These are phyloP conservation scores for Phialophora chinensis DNA, from an alignment of 2,329 filamentous ascomycete species.

Conservation along the genomic window DNA sequence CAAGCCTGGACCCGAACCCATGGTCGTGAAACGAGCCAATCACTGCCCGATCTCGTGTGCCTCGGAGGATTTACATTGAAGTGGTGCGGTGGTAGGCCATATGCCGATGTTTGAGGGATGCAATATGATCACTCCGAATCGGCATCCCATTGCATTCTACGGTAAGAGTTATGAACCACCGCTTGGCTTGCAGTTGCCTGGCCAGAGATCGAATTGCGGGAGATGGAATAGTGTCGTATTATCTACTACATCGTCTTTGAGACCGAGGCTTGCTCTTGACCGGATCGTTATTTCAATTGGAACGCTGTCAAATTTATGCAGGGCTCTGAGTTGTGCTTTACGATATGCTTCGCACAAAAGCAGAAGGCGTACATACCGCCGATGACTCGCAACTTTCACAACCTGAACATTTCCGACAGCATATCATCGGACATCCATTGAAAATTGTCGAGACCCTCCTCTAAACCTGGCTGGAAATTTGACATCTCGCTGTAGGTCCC, in stretches of 20 bases:
- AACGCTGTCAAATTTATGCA: not conserved
- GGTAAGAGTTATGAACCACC: too few species aligned
- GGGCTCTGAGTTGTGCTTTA: not conserved
- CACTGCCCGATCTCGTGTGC: not conserved
- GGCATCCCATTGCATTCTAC: not conserved
- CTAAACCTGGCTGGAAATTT: not conserved
- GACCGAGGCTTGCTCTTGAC: not conserved
- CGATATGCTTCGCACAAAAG: not conserved
- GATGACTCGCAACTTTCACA: not conserved
- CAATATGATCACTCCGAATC: not conserved
- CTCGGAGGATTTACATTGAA: not conserved
- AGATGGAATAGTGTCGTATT: too few species aligned
- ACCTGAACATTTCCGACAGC: slow-evolving; percentile 13
- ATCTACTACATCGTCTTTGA: too few species aligned
- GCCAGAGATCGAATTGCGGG: not conserved
- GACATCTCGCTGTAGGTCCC: not conserved
- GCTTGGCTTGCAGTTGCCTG: not conserved
- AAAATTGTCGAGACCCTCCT: slow-evolving; percentile 8
- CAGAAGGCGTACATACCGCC: not conserved
- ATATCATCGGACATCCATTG: slow-evolving; percentile 18
- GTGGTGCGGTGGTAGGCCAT: not conserved
- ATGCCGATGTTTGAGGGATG: too few species aligned
- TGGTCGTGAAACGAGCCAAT: not conserved
- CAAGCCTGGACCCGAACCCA: not conserved
- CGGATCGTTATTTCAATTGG: not conserved